Base-by-base conservation (phyloP, 192 early-diverging fungal species). In the Coemansia reversa region DNA sequence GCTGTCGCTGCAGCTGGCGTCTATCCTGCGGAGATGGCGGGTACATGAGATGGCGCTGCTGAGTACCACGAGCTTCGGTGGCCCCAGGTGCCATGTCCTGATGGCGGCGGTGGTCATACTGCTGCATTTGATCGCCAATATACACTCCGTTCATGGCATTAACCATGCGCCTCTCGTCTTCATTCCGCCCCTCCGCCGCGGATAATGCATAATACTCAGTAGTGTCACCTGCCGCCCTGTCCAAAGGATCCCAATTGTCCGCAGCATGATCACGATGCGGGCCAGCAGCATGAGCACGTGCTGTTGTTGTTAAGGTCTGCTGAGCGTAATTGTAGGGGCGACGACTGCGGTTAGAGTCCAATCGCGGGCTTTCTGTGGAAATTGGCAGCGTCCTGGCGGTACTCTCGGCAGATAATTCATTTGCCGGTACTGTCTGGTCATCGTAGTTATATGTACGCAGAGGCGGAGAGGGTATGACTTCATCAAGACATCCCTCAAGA, bases 401-500 rank as follows among this genome's bases (percentile, higher is more conserved):
- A 50, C 27, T 59, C n/a, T 29, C 52, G 35, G 27, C 6, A 0
- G 62, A 9, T 18, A 54, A 52, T 4, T 51, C 22, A 7, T 28
- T 19, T 25, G 14, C 55, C n/a, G 55, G 55, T n/a, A 22, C 6
- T 8, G n/a, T 12, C 20, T 35, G 16, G 30, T 18, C 9, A 16
- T 35, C 55, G 27, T 32, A 3, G 2, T 7, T 16, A 20, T n/a
- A 6, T 7, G n/a, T 7, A 5, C 18, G 27, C 55, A 56, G 55
- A 28, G 55, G 55, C 16, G 12, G 28, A 5, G 18, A n/a, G 19
- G 48, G 20, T 8, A 32, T 22, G 5, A 27, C 59, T 14, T 24
- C 58, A 29, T 24, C 23, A 9, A 14, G 23, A 16, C n/a, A 29
- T 14, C 28, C 51, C 27, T 62, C 67, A 2, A 94, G 79, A 7